A percentile compares a stretch with the other conserved stretches of the same genome.
phyloP scores from a whole-genome alignment of 2,329 filamentous ascomycete species.

The Mycocentrospora acerina region DNA sequence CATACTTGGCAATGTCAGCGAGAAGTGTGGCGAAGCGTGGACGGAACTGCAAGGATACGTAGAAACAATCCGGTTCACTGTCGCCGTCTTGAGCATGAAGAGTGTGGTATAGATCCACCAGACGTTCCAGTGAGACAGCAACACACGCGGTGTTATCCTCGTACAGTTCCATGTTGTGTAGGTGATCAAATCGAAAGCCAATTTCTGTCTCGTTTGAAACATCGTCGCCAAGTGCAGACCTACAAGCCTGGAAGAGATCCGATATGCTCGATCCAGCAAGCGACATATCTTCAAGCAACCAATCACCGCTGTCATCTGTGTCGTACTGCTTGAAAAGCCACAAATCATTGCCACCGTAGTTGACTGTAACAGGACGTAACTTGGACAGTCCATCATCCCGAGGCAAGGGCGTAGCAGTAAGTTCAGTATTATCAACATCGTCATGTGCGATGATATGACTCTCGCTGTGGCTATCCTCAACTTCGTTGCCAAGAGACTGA shows the following conservation, averaged over 20 bases:
- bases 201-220: slow-evolving; percentile 55
- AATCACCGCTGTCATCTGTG: slow-evolving; percentile 32
- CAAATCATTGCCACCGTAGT: slow-evolving; percentile 30
- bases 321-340: slow-evolving; percentile 37
- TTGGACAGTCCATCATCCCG: slow-evolving; percentile 12
- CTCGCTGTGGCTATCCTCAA: slow-evolving; percentile 5
- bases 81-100: slow-evolving; percentile 62
- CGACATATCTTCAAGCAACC: slow-evolving; percentile 28
- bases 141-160: slow-evolving; percentile 36
- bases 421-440: slow-evolving; percentile 13
- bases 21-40: slow-evolving; percentile 57
- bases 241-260: slow-evolving; percentile 59
- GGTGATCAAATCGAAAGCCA: slow-evolving; percentile 46
- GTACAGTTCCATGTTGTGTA: slow-evolving; percentile 42
- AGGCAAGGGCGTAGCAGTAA: slow-evolving; percentile 4
- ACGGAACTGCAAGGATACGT: slow-evolving; percentile 58
- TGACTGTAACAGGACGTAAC: slow-evolving; percentile 27
- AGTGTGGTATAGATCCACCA: slow-evolving; percentile 61
- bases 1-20: slow-evolving; percentile 54
- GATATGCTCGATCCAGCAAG: slow-evolving; percentile 42
- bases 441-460: slow-evolving; percentile 9
- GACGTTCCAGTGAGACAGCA: slow-evolving; percentile 44
- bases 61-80: slow-evolving; percentile 56
- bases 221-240: slow-evolving; percentile 56
- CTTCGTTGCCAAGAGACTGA: slow-evolving; percentile 5